Conservation (phyloP, 2,329 filamentous ascomycete genomes). For the Ceratocystis colombiana region DNA sequence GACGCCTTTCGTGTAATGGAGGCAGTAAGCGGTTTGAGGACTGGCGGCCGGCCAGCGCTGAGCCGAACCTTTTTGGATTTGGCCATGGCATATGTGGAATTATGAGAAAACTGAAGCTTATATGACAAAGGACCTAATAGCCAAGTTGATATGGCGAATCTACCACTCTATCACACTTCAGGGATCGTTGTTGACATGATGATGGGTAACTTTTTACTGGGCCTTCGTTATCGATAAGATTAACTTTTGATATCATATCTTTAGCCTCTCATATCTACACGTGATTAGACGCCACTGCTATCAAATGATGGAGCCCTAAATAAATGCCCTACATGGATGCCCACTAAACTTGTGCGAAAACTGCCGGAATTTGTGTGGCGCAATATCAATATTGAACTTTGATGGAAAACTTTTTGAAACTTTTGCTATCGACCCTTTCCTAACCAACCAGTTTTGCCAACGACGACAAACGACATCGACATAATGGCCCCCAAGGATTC, state of each 20-base stretch:
- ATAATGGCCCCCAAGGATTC: slow-evolving; percentile 36
- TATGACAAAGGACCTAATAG: not conserved
- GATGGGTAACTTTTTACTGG: slow-evolving; percentile 23
- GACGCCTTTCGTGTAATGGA: slow-evolving; percentile 54
- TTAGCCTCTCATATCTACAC: not conserved
- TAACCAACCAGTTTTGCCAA: slow-evolving; percentile 24
- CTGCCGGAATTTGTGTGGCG: slow-evolving; percentile 5
- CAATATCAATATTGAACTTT: slow-evolving; percentile 20
- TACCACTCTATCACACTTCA: not conserved
- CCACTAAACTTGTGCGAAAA: slow-evolving; percentile 18
- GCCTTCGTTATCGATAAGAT: slow-evolving; percentile 16
- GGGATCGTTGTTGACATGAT: no score
- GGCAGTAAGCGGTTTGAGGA: slow-evolving; percentile 36
- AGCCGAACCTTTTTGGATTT: slow-evolving; percentile 28
- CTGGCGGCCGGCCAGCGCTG: slow-evolving; percentile 44
- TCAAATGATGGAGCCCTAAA: slow-evolving; percentile 22
- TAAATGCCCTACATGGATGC: slow-evolving; percentile 6
- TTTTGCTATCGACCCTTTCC: slow-evolving; percentile 15
- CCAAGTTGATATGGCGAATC: not conserved
- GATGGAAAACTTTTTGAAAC: slow-evolving; percentile 12
- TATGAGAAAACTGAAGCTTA: not conserved
- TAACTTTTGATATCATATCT: not conserved
- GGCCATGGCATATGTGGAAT: slow-evolving; percentile 31
- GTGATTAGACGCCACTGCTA: not conserved
- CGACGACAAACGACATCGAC: slow-evolving; percentile 27